Evolutionary conservation across 116 monocot genomes (phyloP), one percentile per base, ranked within the genome.

Genomic region (Iris pallida): DNA sequence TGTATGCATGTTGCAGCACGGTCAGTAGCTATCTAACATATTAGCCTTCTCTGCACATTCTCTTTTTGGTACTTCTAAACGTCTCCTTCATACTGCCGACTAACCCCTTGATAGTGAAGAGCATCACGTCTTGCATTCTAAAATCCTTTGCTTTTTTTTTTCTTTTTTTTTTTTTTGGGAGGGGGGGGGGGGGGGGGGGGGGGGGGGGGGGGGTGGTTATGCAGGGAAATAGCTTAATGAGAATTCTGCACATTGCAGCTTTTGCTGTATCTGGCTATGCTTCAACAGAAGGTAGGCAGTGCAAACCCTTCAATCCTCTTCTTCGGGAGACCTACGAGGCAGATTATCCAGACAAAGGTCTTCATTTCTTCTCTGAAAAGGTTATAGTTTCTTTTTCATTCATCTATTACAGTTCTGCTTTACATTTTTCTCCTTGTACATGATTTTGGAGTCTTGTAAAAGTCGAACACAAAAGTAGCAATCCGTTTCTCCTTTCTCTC

Each of bases 231-330:
- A 83, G 68, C 63, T 81, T 92, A 41, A 92, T 92, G 88, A 88
- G 88, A 73, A 92, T 88, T 79, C 86, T 92, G 11, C 79, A 83
- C 56, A 71, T 88, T 64, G 92, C 92, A 19, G 88, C 92, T 10
- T 92, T 92, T 81, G 88, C 92, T 8, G 86, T 92, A 48, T 92
- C 92, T 66, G 92, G 92, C 13, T 92, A 92, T 81, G 86, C 92
- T 73, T 92, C 92, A 49, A 92, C 92, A 67, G 92, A 92, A 83
- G 92, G 92, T 63, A 75, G 92, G 40, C 92, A 92, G 18, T 92
- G 92, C 81, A 92, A 92, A 67, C 92, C 92, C 5, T 92, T 92
- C 66, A 92, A 92, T 72, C 92, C 92, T 63, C 83, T 92, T 73
- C 81, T 92, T 64, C 88, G 88, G 51, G 92, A 92, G 75, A 92